A percentile compares a stretch with the other conserved stretches of the same genome.
phyloP scores from a whole-genome alignment of 2,329 filamentous ascomycete genomes.

The Penicillium glabrum region DNA sequence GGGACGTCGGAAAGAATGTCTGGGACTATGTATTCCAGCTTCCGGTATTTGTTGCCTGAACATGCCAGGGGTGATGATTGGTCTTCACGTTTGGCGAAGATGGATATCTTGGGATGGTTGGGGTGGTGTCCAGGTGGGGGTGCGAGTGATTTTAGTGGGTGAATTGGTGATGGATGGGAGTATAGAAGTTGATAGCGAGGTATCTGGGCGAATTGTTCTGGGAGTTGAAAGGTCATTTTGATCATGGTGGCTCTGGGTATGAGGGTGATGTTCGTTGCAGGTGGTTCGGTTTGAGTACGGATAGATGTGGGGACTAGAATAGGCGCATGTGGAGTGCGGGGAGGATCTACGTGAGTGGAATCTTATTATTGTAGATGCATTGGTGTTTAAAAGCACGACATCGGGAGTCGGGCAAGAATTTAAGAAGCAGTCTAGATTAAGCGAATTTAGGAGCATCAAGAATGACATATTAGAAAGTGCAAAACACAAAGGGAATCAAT shows the following conservation, averaged over 20 bases:
- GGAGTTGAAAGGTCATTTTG: constrained; percentile 16
- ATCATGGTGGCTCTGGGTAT: neutral
- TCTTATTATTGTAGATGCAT: too few relatives aligned
- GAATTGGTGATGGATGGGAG: constrained; percentile 31
- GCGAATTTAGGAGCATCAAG: too few relatives aligned
- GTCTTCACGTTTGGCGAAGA: constrained; percentile 38
- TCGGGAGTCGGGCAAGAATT: too few relatives aligned
- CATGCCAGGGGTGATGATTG: constrained; percentile 34
- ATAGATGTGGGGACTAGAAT: too few relatives aligned
- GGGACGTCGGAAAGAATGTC: constrained; percentile 29
- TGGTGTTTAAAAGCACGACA: too few relatives aligned
- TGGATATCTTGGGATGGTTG: constrained; percentile 16
- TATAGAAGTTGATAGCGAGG: constrained; percentile 32
- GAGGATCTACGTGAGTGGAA: too few relatives aligned
- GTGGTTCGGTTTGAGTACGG: neutral
- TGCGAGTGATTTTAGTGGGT: constrained; percentile 26
- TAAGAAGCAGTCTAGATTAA: too few relatives aligned
- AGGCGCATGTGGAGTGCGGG: too few relatives aligned
- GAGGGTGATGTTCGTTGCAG: neutral
- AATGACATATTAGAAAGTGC: too few relatives aligned
- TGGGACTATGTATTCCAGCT: constrained; percentile 38
- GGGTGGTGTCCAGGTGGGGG: constrained; percentile 6
- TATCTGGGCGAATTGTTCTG: constrained; percentile 26
- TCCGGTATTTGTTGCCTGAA: constrained; percentile 40
- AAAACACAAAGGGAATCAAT: too few relatives aligned